These are phyloP conservation scores for Penicillium occitanis DNA, from an alignment of 2,329 filamentous ascomycete species.

Conservation along the genomic window DNA sequence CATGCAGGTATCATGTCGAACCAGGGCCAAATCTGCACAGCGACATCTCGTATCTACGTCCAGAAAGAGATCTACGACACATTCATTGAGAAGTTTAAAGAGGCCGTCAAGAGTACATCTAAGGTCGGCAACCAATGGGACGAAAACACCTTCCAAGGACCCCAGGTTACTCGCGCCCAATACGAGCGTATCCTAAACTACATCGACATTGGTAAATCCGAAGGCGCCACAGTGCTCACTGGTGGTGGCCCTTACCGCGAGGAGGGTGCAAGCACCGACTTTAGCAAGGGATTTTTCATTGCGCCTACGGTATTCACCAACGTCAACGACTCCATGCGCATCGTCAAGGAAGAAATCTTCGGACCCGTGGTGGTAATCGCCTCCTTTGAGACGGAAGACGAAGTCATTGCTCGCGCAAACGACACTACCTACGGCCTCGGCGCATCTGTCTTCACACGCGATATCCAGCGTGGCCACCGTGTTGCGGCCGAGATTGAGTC, in stretches of 20 bases:
- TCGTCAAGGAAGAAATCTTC: constrained; percentile 46
- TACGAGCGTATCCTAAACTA: constrained; percentile 47
- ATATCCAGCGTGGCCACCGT: constrained; percentile 44
- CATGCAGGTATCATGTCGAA: constrained; percentile 58
- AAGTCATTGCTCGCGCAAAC: constrained; percentile 41
- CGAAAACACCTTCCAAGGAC: constrained; percentile 44
- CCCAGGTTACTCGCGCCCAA: constrained; percentile 47
- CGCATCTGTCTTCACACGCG: constrained; percentile 44
- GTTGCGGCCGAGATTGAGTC: constrained; percentile 46
- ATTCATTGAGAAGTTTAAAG: constrained; percentile 41
- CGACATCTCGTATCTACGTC: constrained; percentile 58
- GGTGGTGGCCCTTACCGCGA: constrained; percentile 39
- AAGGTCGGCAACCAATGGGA: constrained; percentile 47
- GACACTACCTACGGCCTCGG: constrained; percentile 46
- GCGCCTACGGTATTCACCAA: constrained; percentile 41
- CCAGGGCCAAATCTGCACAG: constrained; percentile 61
- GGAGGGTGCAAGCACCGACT: constrained; percentile 36
- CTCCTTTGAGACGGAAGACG: constrained; percentile 42
- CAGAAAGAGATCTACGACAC: constrained; percentile 54
- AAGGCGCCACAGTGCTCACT: constrained; percentile 40
- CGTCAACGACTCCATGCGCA: constrained; percentile 38
- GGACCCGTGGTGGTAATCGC: constrained; percentile 45
- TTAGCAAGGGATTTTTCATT: constrained; percentile 44
- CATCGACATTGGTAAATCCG: constrained; percentile 44
- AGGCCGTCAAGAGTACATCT: constrained; percentile 35